phyloP scores from a whole-genome alignment of 2,329 filamentous ascomycete species.

The Blastomyces percursus region DNA sequence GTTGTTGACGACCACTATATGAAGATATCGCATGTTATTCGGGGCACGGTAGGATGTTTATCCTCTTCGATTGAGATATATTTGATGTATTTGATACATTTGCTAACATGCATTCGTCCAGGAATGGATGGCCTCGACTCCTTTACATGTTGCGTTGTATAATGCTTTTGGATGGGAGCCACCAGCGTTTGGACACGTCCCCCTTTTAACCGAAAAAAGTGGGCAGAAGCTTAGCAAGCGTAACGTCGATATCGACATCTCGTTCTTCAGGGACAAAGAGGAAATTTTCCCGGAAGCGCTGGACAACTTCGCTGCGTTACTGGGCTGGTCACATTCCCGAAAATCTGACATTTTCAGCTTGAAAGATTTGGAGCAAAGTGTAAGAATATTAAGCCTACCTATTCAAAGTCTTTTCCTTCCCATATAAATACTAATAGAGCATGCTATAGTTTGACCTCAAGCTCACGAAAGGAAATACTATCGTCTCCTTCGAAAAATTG shows the following conservation, averaged over 20 bases:
- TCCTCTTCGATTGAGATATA: not conserved
- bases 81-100: too few species aligned
- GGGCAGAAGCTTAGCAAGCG: conserved; percentile 80
- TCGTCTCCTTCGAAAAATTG: conserved; percentile 70
- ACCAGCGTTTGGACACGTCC: conserved; percentile 70
- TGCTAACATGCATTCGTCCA: conserved; percentile 22
- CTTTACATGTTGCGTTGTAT: conserved; percentile 65
- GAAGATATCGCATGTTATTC: conserved; percentile 90
- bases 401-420: not conserved
- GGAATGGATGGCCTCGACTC: conserved; percentile 95
- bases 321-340: conserved; percentile 67
- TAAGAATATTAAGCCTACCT: conserved; percentile 29
- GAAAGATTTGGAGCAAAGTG: conserved; percentile 57
- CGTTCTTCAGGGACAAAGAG: conserved; percentile 44
- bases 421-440: not conserved
- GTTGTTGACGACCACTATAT: conserved; percentile 94
- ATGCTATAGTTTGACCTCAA: conserved; percentile 60
- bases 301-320: conserved; percentile 72
- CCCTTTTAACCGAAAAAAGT: conserved; percentile 58
- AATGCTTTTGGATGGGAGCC: conserved; percentile 63
- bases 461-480: conserved; percentile 83
- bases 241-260: conserved; percentile 54
- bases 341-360: conserved; percentile 62
- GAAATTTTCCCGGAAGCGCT: conserved; percentile 54
- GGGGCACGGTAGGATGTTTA: conserved; percentile 54